These are phyloP conservation scores for Catharanthus roseus DNA, from an alignment of 257 asterid genomes.

Conservation along the genomic window DNA sequence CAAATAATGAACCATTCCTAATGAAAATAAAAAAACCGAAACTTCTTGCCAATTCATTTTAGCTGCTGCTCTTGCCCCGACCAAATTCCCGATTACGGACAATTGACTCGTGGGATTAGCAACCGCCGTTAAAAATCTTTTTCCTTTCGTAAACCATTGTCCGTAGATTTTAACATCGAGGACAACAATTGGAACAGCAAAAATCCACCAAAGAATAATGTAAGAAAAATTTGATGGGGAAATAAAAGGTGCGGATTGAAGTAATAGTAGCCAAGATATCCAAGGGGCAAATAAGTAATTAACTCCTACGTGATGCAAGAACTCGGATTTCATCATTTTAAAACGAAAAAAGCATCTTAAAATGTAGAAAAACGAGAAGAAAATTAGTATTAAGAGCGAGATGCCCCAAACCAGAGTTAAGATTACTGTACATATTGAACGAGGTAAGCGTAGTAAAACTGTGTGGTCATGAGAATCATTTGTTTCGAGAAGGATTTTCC, in stretches of 20 bases:
- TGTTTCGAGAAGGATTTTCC: constrained; percentile 54
- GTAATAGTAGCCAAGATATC: constrained; percentile 64
- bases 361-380: constrained; percentile 44
- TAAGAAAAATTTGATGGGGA: constrained; percentile 22
- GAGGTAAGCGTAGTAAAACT: constrained; percentile 21
- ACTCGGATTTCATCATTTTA: constrained; percentile 37
- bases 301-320: constrained; percentile 55
- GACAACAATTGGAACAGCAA: constrained; percentile 41
- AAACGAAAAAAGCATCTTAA: constrained; percentile 45
- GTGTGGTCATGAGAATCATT: constrained; percentile 7
- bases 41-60: constrained; percentile 59
- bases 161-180: constrained; percentile 64
- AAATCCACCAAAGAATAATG: constrained; percentile 46
- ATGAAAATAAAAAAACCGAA: constrained; percentile 39
- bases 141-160: constrained; percentile 69
- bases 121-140: constrained; percentile 35
- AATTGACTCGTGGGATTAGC: constrained; percentile 70
- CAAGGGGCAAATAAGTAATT: constrained; percentile 71
- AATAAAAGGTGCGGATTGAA: constrained; percentile 52
- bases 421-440: constrained; percentile 16
- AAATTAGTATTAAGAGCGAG: constrained; percentile 26
- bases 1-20: constrained; percentile 67
- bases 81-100: constrained; percentile 56
- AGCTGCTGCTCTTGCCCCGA: constrained; percentile 68
- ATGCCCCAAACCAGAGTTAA: constrained; percentile 37